A percentile compares a stretch with the other conserved stretches of the same genome.
Evolutionary conservation across 495 filamentous ascomycete genomes (phyloP).

Genomic region (Chaetomium fimeti): DNA sequence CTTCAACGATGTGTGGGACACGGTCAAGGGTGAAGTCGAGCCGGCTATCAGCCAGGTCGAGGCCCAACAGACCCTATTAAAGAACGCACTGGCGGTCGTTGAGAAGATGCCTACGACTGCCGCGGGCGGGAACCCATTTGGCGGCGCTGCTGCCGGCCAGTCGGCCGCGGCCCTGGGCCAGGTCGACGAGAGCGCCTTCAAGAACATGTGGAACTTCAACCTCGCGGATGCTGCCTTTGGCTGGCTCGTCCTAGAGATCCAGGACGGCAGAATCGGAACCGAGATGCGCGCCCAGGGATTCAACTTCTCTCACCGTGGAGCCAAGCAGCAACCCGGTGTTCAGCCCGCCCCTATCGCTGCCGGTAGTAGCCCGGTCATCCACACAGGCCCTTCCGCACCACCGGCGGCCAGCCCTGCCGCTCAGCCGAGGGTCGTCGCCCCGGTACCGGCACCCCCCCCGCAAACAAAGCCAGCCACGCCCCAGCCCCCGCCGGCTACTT

Average conservation of each 20-base stretch:
- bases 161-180: conserved; percentile 66
- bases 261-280: conserved; percentile 90
- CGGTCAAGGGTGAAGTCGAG: conserved; percentile 91
- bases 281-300: conserved; percentile 99
- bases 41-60: conserved; percentile 90
- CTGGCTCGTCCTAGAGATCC: conserved; percentile 90
- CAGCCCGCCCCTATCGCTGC: conserved; percentile 36
- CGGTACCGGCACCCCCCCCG: conserved; percentile 39
- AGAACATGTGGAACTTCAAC: conserved; percentile 99
- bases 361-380: conserved; percentile 33
- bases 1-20: conserved; percentile 99
- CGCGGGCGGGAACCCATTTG: conserved; percentile 94
- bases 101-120: conserved; percentile 94
- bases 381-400: conserved; percentile 39
- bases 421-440: conserved; percentile 31
- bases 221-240: conserved; percentile 96
- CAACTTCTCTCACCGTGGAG: conserved; percentile 93
- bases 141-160: conserved; percentile 72
- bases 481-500: conserved; percentile 37
- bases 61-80: conserved; percentile 82
- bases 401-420: conserved; percentile 32
- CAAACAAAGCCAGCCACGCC: conserved; percentile 57
- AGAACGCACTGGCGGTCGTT: conserved; percentile 86
- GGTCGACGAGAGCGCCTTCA: conserved; percentile 98
- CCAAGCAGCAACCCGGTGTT: conserved; percentile 50